phyloP scores from a whole-genome alignment of 768 basidiomycete genomes.

The Amanita polypyramis region DNA sequence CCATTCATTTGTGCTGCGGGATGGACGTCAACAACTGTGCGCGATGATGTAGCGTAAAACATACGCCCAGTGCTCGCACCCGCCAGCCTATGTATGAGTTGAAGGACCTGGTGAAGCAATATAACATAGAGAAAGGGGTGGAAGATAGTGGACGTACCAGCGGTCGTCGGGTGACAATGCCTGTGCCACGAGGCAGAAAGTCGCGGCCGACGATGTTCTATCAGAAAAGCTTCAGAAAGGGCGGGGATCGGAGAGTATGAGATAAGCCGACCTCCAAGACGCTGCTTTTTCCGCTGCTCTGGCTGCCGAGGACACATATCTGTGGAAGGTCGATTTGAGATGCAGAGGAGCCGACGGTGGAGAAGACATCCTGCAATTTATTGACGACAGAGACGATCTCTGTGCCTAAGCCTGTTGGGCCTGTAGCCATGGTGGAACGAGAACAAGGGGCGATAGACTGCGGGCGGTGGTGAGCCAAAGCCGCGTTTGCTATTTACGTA shows the following conservation, averaged over 20 bases:
- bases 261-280: conserved; percentile 60
- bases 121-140: conserved; percentile 1
- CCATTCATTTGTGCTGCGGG: conserved; percentile 31
- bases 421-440: conserved; percentile 35
- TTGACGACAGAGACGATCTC: conserved; percentile 79
- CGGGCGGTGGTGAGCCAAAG: conserved; percentile 13
- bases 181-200: conserved; percentile 96
- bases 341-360: conserved; percentile 69
- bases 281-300: conserved; percentile 91
- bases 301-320: conserved; percentile 86
- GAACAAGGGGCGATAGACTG: conserved; percentile 11
- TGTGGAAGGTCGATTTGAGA: conserved; percentile 83
- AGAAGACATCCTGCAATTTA: conserved; percentile 88
- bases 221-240: conserved; percentile 8
- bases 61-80: conserved; percentile 31
- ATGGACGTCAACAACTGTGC: conserved; percentile 15
- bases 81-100: conserved; percentile 83
- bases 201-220: conserved; percentile 98
- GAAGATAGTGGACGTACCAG: conserved; percentile 38
- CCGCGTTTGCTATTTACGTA: conserved; percentile 5
- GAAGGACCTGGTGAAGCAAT: conserved; percentile 52
- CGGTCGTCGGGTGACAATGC: conserved; percentile 96
- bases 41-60: conserved; percentile 13
- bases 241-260: neutral
- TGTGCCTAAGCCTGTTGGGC: conserved; percentile 59